These are phyloP conservation scores for Epichloe typhina DNA, from an alignment of 2,329 filamentous ascomycete species.

Conservation along the genomic window DNA sequence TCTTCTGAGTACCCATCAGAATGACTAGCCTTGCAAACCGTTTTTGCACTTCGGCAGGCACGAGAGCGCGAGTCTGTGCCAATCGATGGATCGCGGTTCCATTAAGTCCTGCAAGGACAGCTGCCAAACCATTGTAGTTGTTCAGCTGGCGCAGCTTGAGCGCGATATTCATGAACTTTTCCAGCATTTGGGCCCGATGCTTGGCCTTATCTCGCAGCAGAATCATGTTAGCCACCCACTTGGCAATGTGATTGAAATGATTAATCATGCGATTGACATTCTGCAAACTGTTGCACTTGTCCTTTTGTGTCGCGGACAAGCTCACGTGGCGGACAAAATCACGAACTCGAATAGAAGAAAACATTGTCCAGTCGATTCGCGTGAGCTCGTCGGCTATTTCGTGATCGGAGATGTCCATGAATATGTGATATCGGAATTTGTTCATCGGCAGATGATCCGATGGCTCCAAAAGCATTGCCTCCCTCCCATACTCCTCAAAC, in stretches of 20 bases:
- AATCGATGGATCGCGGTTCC: slow-evolving; percentile 77
- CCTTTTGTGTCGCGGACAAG: slow-evolving; percentile 55
- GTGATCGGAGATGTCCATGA: slow-evolving; percentile 78
- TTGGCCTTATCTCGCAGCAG: slow-evolving; percentile 91
- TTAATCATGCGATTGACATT: slow-evolving; percentile 92
- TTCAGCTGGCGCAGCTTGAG: slow-evolving; percentile 77
- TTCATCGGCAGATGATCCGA: slow-evolving; percentile 56
- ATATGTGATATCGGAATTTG: slow-evolving; percentile 78
- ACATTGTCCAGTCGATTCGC: slow-evolving; percentile 96
- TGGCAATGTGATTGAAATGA: slow-evolving; percentile 78
- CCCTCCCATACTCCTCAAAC: slow-evolving; percentile 68
- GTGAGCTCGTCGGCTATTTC: slow-evolving; percentile 85
- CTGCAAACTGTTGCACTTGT: slow-evolving; percentile 61
- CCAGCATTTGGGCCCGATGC: slow-evolving; percentile 78
- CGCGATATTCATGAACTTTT: slow-evolving; percentile 91
- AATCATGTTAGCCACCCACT: slow-evolving; percentile 72
- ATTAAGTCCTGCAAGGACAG: slow-evolving; percentile 84
- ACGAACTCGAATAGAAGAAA: slow-evolving; percentile 82
- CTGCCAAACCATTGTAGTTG: slow-evolving; percentile 95
- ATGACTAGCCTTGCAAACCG: slow-evolving; percentile 80
- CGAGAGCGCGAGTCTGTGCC: slow-evolving; percentile 61
- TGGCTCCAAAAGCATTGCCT: slow-evolving; percentile 60
- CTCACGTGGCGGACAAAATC: slow-evolving; percentile 89
- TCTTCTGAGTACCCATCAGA: slow-evolving; percentile 86
- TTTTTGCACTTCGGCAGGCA: slow-evolving; percentile 60